Conservation (phyloP, 1,284 basidiomycete species). For the Ustilago tritici region DNA sequence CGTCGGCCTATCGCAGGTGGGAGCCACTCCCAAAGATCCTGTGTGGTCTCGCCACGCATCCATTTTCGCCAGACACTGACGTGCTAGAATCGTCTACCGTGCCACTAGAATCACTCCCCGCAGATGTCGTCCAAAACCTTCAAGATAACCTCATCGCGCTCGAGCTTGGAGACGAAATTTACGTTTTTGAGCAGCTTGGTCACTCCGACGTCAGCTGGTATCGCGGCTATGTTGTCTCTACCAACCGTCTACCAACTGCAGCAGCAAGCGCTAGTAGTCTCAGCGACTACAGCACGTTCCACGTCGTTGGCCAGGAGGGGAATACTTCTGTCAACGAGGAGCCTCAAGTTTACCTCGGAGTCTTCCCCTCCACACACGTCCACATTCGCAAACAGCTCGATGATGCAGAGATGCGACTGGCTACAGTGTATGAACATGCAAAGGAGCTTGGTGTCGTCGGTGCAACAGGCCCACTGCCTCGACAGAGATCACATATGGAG, state of each 20-base stretch:
- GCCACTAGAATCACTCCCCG: conserved; percentile 35
- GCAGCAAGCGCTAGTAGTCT: conserved; percentile 70
- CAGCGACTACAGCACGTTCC: conserved; percentile 56
- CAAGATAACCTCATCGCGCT: conserved; percentile 61
- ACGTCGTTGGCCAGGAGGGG: conserved; percentile 27
- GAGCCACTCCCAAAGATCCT: conserved; percentile 63
- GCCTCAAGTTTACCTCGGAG: conserved; percentile 90
- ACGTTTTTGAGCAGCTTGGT: conserved; percentile 74
- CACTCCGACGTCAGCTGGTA: conserved; percentile 66
- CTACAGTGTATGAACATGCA: conserved; percentile 74
- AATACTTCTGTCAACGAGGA: conserved; percentile 68
- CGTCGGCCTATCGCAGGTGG: conserved; percentile 50
- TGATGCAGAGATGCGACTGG: conserved; percentile 86
- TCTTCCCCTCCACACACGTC: conserved; percentile 92
- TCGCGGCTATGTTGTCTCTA: conserved; percentile 82
- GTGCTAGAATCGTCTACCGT: conserved; percentile 43
- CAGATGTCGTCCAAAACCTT: conserved; percentile 35
- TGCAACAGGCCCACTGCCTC: conserved; percentile 41
- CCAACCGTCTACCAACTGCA: conserved; percentile 39
- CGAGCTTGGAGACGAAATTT: conserved; percentile 90
- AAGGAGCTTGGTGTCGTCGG: conserved; percentile 57
- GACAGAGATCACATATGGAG: conserved; percentile 48
- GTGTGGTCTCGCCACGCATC: conserved; percentile 60
- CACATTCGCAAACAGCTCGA: conserved; percentile 87
- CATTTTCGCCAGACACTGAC: conserved; percentile 61